A percentile compares a stretch with the other conserved stretches of the same genome.
phyloP scores from a whole-genome alignment of 495 filamentous ascomycete species.

The Tuber calosporum region DNA sequence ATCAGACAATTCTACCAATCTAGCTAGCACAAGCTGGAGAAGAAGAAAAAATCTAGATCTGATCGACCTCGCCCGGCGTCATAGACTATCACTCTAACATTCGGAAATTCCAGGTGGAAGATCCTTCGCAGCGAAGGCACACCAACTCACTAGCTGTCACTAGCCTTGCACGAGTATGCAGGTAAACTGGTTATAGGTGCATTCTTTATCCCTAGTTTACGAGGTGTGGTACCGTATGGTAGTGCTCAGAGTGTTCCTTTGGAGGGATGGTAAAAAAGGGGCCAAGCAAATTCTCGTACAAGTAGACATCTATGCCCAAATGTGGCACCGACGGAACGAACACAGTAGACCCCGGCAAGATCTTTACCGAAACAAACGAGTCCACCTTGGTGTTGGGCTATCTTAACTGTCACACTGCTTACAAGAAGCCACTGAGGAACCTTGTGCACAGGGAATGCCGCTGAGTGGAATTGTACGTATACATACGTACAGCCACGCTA shows the following conservation, averaged over 20 bases:
- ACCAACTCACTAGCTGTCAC: not conserved
- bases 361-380: too few species aligned
- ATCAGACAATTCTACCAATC: not conserved
- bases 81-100: not conserved
- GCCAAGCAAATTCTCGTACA: not conserved
- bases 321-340: too few species aligned
- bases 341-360: too few species aligned
- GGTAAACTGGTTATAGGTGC: not conserved
- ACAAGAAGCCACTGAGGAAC: too few species aligned
- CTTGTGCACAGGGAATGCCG: too few species aligned
- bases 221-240: not conserved
- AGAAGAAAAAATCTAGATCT: not conserved
- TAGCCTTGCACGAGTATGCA: not conserved
- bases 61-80: not conserved
- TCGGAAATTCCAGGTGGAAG: not conserved
- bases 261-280: not conserved
- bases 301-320: not conserved
- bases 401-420: too few species aligned
- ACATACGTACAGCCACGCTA: too few species aligned
- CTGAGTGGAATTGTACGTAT: too few species aligned
- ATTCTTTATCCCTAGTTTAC: not conserved
- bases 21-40: not conserved
- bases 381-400: too few species aligned
- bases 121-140: not conserved
- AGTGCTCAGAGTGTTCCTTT: not conserved